Evolutionary conservation across 2,329 filamentous ascomycete genomes (phyloP).

Genomic region (Bipolaris cookei): DNA sequence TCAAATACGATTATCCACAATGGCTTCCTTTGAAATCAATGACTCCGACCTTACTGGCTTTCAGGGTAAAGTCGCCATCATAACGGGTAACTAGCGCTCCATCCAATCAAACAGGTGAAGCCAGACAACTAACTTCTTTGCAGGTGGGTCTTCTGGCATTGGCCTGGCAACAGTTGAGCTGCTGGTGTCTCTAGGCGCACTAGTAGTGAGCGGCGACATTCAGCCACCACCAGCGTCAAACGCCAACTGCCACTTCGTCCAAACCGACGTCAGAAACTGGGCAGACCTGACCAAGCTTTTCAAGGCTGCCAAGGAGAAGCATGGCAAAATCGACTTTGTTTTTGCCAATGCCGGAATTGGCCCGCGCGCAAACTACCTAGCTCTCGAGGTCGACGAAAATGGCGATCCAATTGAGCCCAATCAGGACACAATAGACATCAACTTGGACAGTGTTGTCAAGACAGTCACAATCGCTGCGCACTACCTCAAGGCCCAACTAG

Average conservation of each 20-base stretch:
- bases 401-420: conserved; percentile 58
- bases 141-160: conserved; percentile 65
- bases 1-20: conserved; percentile 10
- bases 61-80: conserved; percentile 29
- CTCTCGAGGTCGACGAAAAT: conserved; percentile 56
- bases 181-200: conserved; percentile 60
- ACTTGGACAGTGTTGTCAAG: conserved; percentile 58
- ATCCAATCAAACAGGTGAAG: neutral
- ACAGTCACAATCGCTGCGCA: conserved; percentile 58
- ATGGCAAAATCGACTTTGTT: conserved; percentile 55
- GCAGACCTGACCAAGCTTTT: conserved; percentile 59
- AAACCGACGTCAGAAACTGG: conserved; percentile 59
- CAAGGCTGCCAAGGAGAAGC: conserved; percentile 54
- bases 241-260: conserved; percentile 33
- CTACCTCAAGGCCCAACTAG: conserved; percentile 57
- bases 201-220: conserved; percentile 63
- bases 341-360: conserved; percentile 64
- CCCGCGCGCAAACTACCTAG: conserved; percentile 56
- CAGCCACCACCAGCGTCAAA: conserved; percentile 43
- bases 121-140: neutral
- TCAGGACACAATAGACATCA: conserved; percentile 56
- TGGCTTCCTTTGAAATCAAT: conserved; percentile 32
- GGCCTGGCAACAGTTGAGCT: conserved; percentile 62
- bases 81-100: conserved; percentile 23
- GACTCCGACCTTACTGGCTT: conserved; percentile 27